phyloP scores from a whole-genome alignment of 768 basidiomycete species.

The Boletellus ananiceps region DNA sequence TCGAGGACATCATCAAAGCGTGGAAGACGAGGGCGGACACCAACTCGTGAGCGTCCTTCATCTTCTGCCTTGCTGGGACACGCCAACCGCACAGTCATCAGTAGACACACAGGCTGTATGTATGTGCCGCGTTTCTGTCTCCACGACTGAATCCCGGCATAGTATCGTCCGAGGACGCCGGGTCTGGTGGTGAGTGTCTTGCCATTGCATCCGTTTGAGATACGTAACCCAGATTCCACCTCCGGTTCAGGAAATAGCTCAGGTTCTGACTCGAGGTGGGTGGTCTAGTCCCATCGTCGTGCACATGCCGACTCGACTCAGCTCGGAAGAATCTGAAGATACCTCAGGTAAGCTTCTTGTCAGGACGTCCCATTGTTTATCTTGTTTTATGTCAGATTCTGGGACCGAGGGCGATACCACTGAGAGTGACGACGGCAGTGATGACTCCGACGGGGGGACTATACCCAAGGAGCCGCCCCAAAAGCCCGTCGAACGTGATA shows the following conservation, averaged over 20 bases:
- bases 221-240: conserved; percentile 11
- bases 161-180: conserved; percentile 23
- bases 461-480: conserved; percentile 1
- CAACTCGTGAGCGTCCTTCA: conserved; percentile 23
- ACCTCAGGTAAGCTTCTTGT: conserved; percentile 16
- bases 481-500: conserved; percentile 28
- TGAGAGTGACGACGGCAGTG: conserved; percentile 8
- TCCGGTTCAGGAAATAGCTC: conserved; percentile 22
- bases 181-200: conserved; percentile 21
- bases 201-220: background rate
- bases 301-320: conserved; percentile 8
- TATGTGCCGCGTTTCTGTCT: background rate
- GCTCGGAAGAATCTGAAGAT: conserved; percentile 18
- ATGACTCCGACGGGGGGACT: conserved; percentile 1
- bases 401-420: conserved; percentile 8
- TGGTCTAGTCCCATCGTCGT: background rate
- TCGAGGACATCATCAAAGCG: conserved; percentile 61
- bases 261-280: conserved; percentile 26
- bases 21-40: conserved; percentile 48
- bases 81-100: conserved; percentile 8
- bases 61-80: background rate
- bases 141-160: conserved; percentile 8
- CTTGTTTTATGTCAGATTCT: conserved; percentile 13
- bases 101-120: conserved; percentile 22
- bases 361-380: background rate